These are phyloP conservation scores for Acacia confusa DNA, from an alignment of 306 rosid species.

Conservation along the genomic window DNA sequence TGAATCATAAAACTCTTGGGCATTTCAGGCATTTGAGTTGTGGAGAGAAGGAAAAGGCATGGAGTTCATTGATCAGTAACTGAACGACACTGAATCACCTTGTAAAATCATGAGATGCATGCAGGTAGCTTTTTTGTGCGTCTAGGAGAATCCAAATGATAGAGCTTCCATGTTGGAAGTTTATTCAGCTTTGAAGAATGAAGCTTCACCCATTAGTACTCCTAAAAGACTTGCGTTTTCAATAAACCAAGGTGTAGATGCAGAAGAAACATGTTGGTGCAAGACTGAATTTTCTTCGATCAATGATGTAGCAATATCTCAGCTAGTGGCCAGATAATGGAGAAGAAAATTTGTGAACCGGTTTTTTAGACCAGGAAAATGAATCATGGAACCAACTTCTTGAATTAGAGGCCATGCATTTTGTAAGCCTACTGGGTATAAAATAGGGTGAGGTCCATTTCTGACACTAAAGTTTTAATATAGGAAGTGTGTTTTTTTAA, in stretches of 20 bases:
- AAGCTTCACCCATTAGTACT: conserved; percentile 29
- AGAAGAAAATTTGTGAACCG: background rate
- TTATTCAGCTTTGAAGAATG: conserved; percentile 53
- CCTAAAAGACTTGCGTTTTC: conserved; percentile 57
- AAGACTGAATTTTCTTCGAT: conserved; percentile 32
- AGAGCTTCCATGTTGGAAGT: conserved; percentile 70
- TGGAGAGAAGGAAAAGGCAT: conserved; percentile 51
- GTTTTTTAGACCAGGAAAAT: background rate
- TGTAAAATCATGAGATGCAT: conserved; percentile 63
- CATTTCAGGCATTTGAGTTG: conserved; percentile 49
- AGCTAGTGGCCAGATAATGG: conserved; percentile 43
- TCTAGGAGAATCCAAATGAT: conserved; percentile 28
- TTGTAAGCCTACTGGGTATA: background rate
- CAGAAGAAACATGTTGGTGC: background rate
- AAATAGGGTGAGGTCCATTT: too few relatives aligned
- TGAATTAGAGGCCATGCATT: background rate
- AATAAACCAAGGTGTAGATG: background rate
- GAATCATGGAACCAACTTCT: background rate
- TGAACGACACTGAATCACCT: conserved; percentile 48
- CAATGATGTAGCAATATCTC: conserved; percentile 49
- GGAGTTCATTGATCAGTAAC: conserved; percentile 53
- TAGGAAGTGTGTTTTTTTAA: too few relatives aligned
- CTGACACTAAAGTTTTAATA: too few relatives aligned
- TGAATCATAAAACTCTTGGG: background rate
- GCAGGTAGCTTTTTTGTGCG: conserved; percentile 62